A percentile compares a stretch with the other conserved stretches of the same genome.
Evolutionary conservation across 2,329 filamentous ascomycete genomes (phyloP).

Genomic region (Phialophora expanda): DNA sequence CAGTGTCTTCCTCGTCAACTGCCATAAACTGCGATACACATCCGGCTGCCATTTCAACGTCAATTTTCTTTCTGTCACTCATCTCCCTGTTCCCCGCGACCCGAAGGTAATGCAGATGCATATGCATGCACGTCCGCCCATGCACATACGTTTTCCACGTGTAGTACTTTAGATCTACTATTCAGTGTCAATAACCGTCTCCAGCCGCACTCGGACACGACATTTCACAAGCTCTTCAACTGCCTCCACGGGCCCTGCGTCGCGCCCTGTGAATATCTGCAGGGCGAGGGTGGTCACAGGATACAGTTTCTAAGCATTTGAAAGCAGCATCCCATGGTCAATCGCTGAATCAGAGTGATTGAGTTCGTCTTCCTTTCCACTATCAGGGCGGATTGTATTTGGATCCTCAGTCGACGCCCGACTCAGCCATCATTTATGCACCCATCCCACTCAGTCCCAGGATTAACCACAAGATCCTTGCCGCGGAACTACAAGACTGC

Average conservation of each 20-base stretch:
- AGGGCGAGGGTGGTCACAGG: neutral
- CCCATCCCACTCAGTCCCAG: neutral
- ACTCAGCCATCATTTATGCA: slow-evolving; percentile 1
- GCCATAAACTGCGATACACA: neutral
- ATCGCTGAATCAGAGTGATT: neutral
- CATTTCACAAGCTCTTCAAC: neutral
- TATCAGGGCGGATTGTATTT: neutral
- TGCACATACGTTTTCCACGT: neutral
- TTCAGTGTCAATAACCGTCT: neutral
- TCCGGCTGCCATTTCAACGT: neutral
- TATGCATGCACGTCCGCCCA: neutral
- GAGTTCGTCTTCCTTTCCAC: slow-evolving; percentile 2
- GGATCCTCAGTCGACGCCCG: slow-evolving; percentile 1
- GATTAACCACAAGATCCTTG: neutral
- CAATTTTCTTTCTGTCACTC: neutral
- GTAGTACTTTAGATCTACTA: neutral
- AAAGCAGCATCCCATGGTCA: neutral
- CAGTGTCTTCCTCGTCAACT: neutral
- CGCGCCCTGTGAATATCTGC: neutral
- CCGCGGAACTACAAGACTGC: slow-evolving; percentile 2
- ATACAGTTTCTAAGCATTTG: neutral
- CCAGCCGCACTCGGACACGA: neutral
- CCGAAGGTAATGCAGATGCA: neutral
- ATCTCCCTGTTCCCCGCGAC: neutral
- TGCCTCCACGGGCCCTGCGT: neutral